Conservation (phyloP, 768 basidiomycete species). For the Daedaleopsis nitida region DNA sequence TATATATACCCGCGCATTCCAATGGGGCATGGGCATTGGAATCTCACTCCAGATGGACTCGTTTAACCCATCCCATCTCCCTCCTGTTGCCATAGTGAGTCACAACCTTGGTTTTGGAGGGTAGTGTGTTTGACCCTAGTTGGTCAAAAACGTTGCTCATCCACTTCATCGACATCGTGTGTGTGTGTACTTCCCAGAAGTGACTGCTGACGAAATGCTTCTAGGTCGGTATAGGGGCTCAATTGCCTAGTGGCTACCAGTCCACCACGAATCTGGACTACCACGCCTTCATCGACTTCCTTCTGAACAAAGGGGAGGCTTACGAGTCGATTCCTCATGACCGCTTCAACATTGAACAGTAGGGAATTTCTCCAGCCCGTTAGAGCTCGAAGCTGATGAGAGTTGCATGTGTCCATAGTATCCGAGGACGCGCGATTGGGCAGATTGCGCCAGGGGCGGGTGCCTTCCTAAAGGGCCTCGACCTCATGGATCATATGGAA, state of each 20-base stretch:
- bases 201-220: neutral
- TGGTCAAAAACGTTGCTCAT: too few relatives aligned
- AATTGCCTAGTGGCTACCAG: slow-evolving; percentile 38
- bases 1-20: too few relatives aligned
- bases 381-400: too few relatives aligned
- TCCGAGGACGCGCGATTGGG: slow-evolving; percentile 1
- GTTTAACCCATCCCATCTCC: too few relatives aligned
- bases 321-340: slow-evolving; percentile 34
- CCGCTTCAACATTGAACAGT: slow-evolving; percentile 38
- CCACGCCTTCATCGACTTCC: slow-evolving; percentile 39
- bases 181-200: too few relatives aligned
- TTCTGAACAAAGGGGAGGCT: slow-evolving; percentile 35
- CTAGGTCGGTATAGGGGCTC: slow-evolving; percentile 41
- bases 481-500: slow-evolving; percentile 41
- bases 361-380: slow-evolving; percentile 4
- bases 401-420: neutral
- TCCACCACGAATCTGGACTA: slow-evolving; percentile 35
- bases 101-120: too few relatives aligned
- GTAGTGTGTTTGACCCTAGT: too few relatives aligned
- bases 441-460: slow-evolving; percentile 32
- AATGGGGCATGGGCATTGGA: too few relatives aligned
- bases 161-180: too few relatives aligned
- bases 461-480: slow-evolving; percentile 41
- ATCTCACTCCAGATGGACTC: too few relatives aligned
- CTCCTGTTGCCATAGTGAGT: too few relatives aligned